Evolutionary conservation across 345 rosid genomes (phyloP).

Genomic region (Rhodomyrtus tomentosa): DNA sequence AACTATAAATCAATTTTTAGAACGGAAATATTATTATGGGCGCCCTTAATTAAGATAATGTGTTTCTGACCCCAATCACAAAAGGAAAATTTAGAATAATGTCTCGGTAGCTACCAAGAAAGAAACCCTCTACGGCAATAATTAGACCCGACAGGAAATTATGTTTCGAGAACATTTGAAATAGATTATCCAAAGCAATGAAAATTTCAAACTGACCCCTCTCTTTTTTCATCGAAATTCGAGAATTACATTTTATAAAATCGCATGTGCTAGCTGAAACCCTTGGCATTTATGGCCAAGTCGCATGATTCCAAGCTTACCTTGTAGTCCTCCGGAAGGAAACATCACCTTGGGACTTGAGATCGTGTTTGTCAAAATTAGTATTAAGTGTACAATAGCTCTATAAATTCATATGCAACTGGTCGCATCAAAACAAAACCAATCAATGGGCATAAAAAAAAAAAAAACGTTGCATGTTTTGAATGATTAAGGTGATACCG

Average conservation of each 20-base stretch:
- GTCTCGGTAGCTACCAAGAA: neutral
- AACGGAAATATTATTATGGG: no score
- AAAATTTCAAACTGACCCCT: neutral
- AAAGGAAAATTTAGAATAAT: neutral
- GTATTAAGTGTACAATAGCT: neutral
- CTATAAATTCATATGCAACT: neutral
- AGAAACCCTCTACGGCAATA: neutral
- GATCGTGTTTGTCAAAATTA: neutral
- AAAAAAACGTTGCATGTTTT: rapidly evolving
- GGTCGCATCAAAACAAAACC: neutral
- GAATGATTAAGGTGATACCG: neutral
- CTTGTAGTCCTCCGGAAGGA: neutral
- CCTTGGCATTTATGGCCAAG: neutral
- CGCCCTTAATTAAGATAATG: neutral
- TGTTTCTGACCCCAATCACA: neutral
- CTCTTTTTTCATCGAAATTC: neutral
- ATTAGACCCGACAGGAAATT: neutral
- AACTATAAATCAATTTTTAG: no score
- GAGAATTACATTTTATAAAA: neutral
- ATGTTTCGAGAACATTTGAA: neutral
- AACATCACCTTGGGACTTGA: neutral
- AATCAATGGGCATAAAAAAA: rapidly evolving
- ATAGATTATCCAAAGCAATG: neutral
- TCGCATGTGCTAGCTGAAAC: neutral
- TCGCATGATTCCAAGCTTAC: neutral